Evolutionary conservation across 2,329 filamentous ascomycete genomes (phyloP), one percentile per base, ranked within the genome.

Genomic region (Alternaria ventricosa): DNA sequence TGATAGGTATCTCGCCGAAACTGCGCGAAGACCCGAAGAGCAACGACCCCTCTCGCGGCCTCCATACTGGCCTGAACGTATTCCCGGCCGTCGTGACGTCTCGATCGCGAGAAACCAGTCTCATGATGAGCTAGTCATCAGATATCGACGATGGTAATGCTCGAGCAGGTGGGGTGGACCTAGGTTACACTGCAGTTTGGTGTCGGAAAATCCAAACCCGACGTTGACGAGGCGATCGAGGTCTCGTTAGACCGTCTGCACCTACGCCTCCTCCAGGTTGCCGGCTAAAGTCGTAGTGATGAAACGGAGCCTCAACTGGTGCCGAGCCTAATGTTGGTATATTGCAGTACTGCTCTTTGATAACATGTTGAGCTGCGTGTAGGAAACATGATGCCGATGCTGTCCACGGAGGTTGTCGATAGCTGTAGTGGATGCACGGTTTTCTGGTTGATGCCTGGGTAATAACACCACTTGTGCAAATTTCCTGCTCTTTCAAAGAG

Each of bases 171-270:
- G 60, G 60, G 41, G 60, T 59, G 60, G 60, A 62, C 23, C 49
- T 47, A 13, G 18, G 60, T 59, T 62, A 49, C 60, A 55, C 53
- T 54, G 15, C 44, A 59, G 30, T 54, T 41, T 62, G 47, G 49
- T 54, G 15, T 51, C 60, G 60, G 60, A 59, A 33, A 55, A 62
- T 62, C 60, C 58, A 45, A 22, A 54, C 47, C 60, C 60, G 55
- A 57, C 28, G 20, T 58, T 41, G 47, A 53, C 33, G 49, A 53
- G 49, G 49, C 43, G 49, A 41, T 53, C 43, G 28, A 49, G 46
- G 41, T 30, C 49, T 54, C 30, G 49, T 59, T n/a, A 22, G 56
- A 25, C 28, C 41, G 41, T 30, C 23, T 23, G 49, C 47, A 53
- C 30, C 60, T 50, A 27, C 30, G 28, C 47, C 56, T 43, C 55